Evolutionary conservation across 116 monocot species (phyloP).

Genomic region (Papilionanthe hybrid): DNA sequence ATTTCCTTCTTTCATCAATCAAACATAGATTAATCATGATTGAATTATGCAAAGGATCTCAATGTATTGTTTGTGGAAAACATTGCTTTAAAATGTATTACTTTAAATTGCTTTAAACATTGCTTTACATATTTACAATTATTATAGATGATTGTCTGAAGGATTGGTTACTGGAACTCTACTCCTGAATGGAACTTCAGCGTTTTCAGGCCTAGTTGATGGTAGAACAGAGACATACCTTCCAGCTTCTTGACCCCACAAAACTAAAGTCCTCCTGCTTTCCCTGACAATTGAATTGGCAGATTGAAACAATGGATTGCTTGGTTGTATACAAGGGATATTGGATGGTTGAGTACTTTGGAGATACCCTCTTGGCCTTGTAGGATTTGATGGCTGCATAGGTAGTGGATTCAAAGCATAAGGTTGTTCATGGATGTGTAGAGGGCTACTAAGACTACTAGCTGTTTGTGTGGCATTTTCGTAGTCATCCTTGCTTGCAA

Average conservation of each 20-base stretch:
- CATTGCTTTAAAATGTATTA: too few relatives aligned
- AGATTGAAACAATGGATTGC: conserved; percentile 64
- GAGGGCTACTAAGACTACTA: conserved; percentile 86
- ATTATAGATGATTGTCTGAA: too few relatives aligned
- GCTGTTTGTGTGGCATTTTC: conserved; percentile 61
- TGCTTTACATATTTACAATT: too few relatives aligned
- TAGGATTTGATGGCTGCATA: conserved; percentile 20
- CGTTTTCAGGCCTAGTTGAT: conserved; percentile 22
- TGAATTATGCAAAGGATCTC: too few relatives aligned
- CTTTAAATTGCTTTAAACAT: too few relatives aligned
- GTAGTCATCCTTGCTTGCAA: conserved; percentile 69
- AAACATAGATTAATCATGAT: too few relatives aligned
- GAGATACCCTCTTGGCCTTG: conserved; percentile 23
- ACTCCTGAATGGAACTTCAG: conserved; percentile 19
- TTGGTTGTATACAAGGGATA: not conserved
- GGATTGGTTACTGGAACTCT: conserved; percentile 24
- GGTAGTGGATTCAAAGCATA: conserved; percentile 35
- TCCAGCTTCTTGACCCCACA: conserved; percentile 98
- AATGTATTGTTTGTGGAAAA: too few relatives aligned
- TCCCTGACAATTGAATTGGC: conserved; percentile 43
- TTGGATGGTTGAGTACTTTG: conserved; percentile 29
- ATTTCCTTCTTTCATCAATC: too few relatives aligned
- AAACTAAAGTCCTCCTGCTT: conserved; percentile 54
- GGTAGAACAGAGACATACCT: conserved; percentile 70
- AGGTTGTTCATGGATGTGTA: conserved; percentile 38